A percentile compares a stretch with the other conserved stretches of the same genome.
Evolutionary conservation across 2,329 filamentous ascomycete species (phyloP).

Genomic region (Exophiala oligosperma): DNA sequence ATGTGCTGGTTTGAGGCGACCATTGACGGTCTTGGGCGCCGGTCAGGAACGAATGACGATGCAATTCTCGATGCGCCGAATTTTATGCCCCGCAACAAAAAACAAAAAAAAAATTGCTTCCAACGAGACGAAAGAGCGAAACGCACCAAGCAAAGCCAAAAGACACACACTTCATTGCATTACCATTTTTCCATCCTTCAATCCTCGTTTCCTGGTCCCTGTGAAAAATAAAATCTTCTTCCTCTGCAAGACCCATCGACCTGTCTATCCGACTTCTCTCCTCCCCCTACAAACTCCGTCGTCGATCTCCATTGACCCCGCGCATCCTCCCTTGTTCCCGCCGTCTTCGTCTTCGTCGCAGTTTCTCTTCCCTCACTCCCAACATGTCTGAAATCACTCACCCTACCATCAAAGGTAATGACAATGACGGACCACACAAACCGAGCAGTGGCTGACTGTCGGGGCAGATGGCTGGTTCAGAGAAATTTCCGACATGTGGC

Average conservation of each 20-base stretch:
- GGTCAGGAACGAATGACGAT: slow-evolving; percentile 1
- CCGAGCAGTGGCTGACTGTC: not conserved
- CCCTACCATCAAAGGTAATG: slow-evolving; percentile 72
- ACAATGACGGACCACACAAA: not conserved
- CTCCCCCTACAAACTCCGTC: not conserved
- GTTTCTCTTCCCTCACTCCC: not conserved
- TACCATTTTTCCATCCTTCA: no score
- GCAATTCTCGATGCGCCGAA: not conserved
- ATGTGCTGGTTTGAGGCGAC: not conserved
- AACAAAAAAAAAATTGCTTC: not conserved
- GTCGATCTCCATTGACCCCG: slow-evolving; percentile 9
- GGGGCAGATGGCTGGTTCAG: slow-evolving; percentile 96
- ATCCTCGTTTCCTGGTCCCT: not conserved
- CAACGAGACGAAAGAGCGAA: not conserved
- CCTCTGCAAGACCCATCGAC: not conserved
- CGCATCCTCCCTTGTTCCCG: slow-evolving; percentile 14
- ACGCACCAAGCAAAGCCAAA: no score
- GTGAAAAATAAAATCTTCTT: not conserved
- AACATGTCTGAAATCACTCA: slow-evolving; percentile 69
- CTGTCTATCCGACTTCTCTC: not conserved
- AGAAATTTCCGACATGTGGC: slow-evolving; percentile 99
- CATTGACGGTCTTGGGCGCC: not conserved
- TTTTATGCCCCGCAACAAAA: not conserved
- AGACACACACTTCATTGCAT: no score
- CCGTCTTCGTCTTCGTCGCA: slow-evolving; percentile 5